Evolutionary conservation across 257 asterid genomes (phyloP), one percentile per base, ranked within the genome.

Genomic region (Salvia miltiorrhiza): DNA sequence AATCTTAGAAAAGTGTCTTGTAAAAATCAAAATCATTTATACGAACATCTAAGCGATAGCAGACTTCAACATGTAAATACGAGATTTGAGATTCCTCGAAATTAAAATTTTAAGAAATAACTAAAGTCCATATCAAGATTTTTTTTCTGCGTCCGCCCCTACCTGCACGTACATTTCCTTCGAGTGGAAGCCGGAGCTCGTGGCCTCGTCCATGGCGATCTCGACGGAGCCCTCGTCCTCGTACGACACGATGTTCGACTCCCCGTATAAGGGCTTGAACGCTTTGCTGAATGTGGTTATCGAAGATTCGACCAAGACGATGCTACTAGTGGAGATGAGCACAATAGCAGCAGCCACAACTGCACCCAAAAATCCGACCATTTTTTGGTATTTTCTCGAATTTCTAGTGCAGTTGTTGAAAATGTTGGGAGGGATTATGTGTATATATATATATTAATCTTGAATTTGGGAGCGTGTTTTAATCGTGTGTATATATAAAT

Each of bases 151-250:
- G n/a, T n/a, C n/a, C n/a, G n/a, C n/a, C n/a, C n/a, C n/a, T n/a
- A n/a, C n/a, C n/a, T n/a, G n/a, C n/a, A n/a, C n/a, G n/a, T 81
- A 81, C 76, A 49, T 33, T 40, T 23, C 73, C 54, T 76, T 78
- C 0, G 86, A 81, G 30, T 13, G 61, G 76, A 81, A 78, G 5
- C 86, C 86, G 4, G 86, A 78, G 49, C 86, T 76, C 1, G 80
- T 66, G 12, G 50, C 63, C 10, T 66, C 78, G 14, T 82, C 82
- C 75, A 82, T 76, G 44, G 80, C 65, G 64, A 82, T 73, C 3
- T 53, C 71, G 8, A 79, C 84, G 1, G 84, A 76, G 32, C 56
- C 77, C 70, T 76, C 57, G 44, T 10, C 62, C 14, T 78, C 86
- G 32, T 71, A 74, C 0, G 76, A 58, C 7, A 52, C 26, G 19